These are phyloP conservation scores for Geopyxis carbonaria DNA, from an alignment of 495 filamentous ascomycete species.

Conservation along the genomic window DNA sequence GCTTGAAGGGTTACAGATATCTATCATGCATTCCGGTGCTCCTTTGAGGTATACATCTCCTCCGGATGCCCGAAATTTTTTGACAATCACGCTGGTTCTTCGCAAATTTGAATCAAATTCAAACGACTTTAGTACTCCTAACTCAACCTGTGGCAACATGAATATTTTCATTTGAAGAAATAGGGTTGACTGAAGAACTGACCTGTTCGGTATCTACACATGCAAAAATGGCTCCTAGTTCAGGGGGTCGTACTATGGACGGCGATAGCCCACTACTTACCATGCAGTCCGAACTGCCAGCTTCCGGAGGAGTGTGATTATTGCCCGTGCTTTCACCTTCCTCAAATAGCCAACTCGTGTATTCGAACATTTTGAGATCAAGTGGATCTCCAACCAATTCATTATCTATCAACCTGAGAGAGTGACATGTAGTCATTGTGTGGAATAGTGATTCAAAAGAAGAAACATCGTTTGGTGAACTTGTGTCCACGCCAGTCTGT, in stretches of 20 bases:
- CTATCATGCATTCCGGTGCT: constrained; percentile 86
- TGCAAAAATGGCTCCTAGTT: neutral
- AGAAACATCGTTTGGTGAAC: constrained; percentile 17
- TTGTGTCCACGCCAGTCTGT: neutral
- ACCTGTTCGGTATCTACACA: neutral
- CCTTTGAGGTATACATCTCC: constrained; percentile 89
- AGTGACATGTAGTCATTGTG: constrained; percentile 97
- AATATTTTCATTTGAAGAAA: constrained; percentile 4
- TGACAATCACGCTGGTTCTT: constrained; percentile 79
- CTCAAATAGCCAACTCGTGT: constrained; percentile 82
- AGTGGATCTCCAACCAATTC: constrained; percentile 87
- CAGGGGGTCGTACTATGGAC: constrained; percentile 68
- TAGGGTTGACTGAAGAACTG: neutral
- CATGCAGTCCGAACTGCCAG: neutral
- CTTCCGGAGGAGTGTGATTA: neutral
- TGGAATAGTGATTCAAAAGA: constrained; percentile 40
- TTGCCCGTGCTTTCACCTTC: constrained; percentile 51
- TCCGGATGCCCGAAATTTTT: constrained; percentile 61
- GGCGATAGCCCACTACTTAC: constrained; percentile 32
- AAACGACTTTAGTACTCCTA: constrained; percentile 74
- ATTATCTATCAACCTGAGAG: constrained; percentile 65
- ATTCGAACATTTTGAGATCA: constrained; percentile 98
- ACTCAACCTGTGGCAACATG: constrained; percentile 36
- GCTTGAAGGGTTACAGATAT: constrained; percentile 67
- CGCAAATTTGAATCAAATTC: constrained; percentile 96